Evolutionary conservation across 805 yeast species (phyloP).

Genomic region (Tetrapisispora taiwanensis): DNA sequence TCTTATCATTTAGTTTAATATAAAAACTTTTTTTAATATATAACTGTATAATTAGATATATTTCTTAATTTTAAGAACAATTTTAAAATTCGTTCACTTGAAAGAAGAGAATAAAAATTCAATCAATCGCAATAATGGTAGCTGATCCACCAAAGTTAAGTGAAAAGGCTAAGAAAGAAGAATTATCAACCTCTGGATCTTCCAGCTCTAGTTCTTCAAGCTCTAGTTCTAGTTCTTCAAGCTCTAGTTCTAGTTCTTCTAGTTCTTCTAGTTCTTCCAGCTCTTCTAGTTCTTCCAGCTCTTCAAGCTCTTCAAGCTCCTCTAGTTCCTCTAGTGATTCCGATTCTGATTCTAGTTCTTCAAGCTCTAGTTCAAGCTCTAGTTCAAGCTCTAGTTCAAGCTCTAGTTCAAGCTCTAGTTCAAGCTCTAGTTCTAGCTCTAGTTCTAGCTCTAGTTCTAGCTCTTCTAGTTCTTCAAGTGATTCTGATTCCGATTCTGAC

Average conservation of each 20-base stretch:
- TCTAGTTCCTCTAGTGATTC: slow-evolving; percentile 1
- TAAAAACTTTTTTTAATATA: not conserved
- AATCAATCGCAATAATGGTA: slow-evolving; percentile 1
- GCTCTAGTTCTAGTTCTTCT: slow-evolving; percentile 10
- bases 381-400: slow-evolving; percentile 11
- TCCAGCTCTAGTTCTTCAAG: slow-evolving; percentile 1
- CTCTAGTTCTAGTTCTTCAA: slow-evolving; percentile 11
- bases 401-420: slow-evolving; percentile 10
- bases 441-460: not conserved
- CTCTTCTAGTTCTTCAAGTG: not conserved
- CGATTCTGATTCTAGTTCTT: slow-evolving; percentile 1
- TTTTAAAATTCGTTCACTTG: no score
- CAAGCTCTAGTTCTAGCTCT: slow-evolving; percentile 2
- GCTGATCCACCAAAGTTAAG: slow-evolving; percentile 23
- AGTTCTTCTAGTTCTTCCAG: slow-evolving; percentile 10
- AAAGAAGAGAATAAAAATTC: no score
- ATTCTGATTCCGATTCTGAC: slow-evolving; percentile 5
- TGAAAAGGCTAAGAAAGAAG: slow-evolving; percentile 16
- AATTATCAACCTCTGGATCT: slow-evolving; percentile 7
- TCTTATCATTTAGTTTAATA: not conserved
- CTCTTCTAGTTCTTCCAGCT: slow-evolving; percentile 4
- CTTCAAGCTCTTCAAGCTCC: slow-evolving; percentile 3
- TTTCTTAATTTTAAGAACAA: no score
- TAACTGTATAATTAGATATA: no score
- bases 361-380: slow-evolving; percentile 1